Conservation (phyloP, 352 stramenopile genomes). For the Globisporangium spinosum region DNA sequence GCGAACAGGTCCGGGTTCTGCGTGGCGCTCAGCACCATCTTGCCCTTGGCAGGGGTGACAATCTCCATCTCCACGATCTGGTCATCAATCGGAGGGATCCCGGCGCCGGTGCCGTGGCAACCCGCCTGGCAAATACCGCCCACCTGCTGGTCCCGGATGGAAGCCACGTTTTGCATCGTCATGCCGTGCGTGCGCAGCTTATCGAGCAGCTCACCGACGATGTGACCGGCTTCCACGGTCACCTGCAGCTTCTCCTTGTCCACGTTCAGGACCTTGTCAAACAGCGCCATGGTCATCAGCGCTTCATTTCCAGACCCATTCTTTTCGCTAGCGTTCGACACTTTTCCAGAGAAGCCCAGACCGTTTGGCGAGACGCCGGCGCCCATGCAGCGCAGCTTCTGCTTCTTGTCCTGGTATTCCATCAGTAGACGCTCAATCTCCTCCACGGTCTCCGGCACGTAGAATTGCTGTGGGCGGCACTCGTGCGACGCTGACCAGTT, state of each 20-base stretch:
- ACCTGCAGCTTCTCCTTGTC: conserved; percentile 90
- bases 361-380: conserved; percentile 97
- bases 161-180: conserved; percentile 98
- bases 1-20: conserved; percentile 87
- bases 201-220: conserved; percentile 74
- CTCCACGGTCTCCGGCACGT: conserved; percentile 64
- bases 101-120: conserved; percentile 94
- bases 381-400: conserved; percentile 91
- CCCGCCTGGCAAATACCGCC: conserved; percentile 94
- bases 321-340: conserved; percentile 7
- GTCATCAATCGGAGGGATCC: conserved; percentile 95
- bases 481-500: conserved; percentile 84
- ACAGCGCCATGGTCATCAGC: conserved; percentile 91
- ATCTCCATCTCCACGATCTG: conserved; percentile 96
- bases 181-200: conserved; percentile 81
- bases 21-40: conserved; percentile 83
- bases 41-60: conserved; percentile 91
- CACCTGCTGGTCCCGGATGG: conserved; percentile 97
- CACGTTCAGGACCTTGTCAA: conserved; percentile 91
- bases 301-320: conserved; percentile 39
- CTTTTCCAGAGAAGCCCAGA: conserved; percentile 82
- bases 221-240: conserved; percentile 84
- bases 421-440: conserved; percentile 65
- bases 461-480: conserved; percentile 60
- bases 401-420: conserved; percentile 55